These are phyloP conservation scores for Gossypium davidsonii DNA, from an alignment of 441 rosid species.

Conservation along the genomic window DNA sequence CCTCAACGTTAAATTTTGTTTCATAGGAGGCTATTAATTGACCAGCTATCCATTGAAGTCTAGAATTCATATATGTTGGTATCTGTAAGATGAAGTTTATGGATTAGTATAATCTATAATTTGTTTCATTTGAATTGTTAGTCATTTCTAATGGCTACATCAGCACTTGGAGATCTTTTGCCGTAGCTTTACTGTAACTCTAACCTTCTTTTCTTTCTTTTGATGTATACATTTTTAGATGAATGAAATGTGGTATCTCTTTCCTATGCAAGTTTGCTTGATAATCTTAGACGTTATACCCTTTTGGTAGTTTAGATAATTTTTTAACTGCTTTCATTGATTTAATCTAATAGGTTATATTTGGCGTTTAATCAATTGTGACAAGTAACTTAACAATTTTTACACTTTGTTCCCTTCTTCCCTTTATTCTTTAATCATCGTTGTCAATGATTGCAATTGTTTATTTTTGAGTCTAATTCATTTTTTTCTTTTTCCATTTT, in stretches of 20 bases:
- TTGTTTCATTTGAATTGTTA: background rate
- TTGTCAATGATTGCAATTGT: background rate
- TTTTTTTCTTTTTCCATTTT: background rate
- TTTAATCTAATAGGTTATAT: background rate
- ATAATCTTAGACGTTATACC: background rate
- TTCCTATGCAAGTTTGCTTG: background rate
- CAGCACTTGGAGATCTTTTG: background rate
- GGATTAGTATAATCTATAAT: background rate
- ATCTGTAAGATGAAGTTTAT: background rate
- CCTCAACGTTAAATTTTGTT: background rate
- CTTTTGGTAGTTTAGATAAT: background rate
- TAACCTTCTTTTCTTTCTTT: background rate
- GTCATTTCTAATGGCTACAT: background rate
- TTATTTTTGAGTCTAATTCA: background rate
- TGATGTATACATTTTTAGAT: background rate
- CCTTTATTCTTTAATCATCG: background rate
- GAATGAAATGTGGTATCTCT: background rate
- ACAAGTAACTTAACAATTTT: background rate
- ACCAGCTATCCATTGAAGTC: background rate
- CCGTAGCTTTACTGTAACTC: background rate
- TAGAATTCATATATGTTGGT: background rate
- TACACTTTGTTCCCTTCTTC: background rate
- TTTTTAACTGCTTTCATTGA: slow-evolving; percentile 1
- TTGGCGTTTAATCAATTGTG: background rate
- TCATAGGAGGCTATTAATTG: background rate